A percentile compares a stretch with the other conserved stretches of the same genome.
phyloP scores from a whole-genome alignment of 352 stramenopile species.

The Globisporangium cystogenes region DNA sequence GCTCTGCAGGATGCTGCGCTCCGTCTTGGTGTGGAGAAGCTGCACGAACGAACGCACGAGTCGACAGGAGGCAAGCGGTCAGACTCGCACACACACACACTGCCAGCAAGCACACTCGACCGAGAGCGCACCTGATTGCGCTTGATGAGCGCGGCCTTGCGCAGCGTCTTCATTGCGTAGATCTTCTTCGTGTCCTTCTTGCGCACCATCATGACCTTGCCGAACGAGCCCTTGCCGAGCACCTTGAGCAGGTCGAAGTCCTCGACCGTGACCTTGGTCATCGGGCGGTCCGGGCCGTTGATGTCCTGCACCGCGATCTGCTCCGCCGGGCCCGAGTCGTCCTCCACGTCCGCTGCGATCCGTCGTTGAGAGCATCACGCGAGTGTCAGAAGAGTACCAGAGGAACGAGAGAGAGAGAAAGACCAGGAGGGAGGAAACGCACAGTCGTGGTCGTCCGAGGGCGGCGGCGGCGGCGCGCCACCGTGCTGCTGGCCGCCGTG shows the following conservation, averaged over 20 bases:
- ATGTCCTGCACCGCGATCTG: constrained; percentile 83
- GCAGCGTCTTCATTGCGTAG: constrained; percentile 95
- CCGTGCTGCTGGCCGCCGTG: constrained; percentile 12
- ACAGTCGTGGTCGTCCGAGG: constrained; percentile 56
- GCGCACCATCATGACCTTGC: constrained; percentile 95
- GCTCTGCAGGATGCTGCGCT: constrained; percentile 91
- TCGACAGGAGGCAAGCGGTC: too few species aligned
- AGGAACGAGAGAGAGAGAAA: neutral
- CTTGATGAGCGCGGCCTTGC: constrained; percentile 91
- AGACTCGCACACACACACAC: neutral
- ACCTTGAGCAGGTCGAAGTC: constrained; percentile 94
- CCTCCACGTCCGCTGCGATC: constrained; percentile 57
- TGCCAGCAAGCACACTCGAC: neutral
- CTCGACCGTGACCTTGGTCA: constrained; percentile 86
- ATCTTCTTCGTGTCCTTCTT: constrained; percentile 93
- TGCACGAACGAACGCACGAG: neutral
- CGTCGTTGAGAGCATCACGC: neutral
- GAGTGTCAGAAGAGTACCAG: neutral
- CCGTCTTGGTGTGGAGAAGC: constrained; percentile 91
- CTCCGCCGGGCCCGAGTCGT: constrained; percentile 76
- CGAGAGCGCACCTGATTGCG: constrained; percentile 70
- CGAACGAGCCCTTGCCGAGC: constrained; percentile 93
- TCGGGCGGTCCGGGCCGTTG: constrained; percentile 44
- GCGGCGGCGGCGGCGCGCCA: constrained; percentile 1
- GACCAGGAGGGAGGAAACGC: constrained; percentile 10